Conservation (phyloP, 2,329 filamentous ascomycete species). For the Diaporthe citrichinensis region DNA sequence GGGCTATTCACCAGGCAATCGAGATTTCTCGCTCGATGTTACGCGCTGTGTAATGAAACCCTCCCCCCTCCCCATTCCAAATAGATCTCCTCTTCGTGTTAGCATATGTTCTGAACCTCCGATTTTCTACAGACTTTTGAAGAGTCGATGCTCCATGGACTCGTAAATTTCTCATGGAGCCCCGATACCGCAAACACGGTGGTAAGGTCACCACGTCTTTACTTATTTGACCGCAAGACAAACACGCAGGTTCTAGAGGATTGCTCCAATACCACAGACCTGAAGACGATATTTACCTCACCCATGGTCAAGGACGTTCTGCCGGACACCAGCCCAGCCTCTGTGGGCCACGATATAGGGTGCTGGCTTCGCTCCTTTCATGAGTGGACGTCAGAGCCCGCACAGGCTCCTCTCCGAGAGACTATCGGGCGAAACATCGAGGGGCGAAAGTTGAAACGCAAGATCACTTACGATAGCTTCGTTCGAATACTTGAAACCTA, state of each 20-base stretch:
- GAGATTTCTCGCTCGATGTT: slow-evolving; percentile 52
- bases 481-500: slow-evolving; percentile 51
- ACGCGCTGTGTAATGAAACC: slow-evolving; percentile 50
- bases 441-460: slow-evolving; percentile 55
- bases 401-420: slow-evolving; percentile 41
- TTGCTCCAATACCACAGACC: slow-evolving; percentile 49
- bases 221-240: slow-evolving; percentile 50
- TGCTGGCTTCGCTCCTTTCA: slow-evolving; percentile 55
- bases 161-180: slow-evolving; percentile 43
- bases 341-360: slow-evolving; percentile 49
- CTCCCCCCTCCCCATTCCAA: no score
- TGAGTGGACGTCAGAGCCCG: slow-evolving; percentile 48
- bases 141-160: slow-evolving; percentile 48
- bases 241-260: slow-evolving; percentile 56
- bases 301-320: slow-evolving; percentile 38
- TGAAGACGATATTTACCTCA: slow-evolving; percentile 52
- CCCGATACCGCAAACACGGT: slow-evolving; percentile 37
- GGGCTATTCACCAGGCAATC: slow-evolving; percentile 51
- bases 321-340: slow-evolving; percentile 42
- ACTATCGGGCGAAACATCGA: slow-evolving; percentile 48
- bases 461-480: slow-evolving; percentile 54
- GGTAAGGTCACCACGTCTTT: slow-evolving; percentile 52
- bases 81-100: not conserved
- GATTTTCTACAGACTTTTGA: slow-evolving; percentile 46
- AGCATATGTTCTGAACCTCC: not conserved